Base-by-base conservation (phyloP, 306 rosid species). In the Casuarina equisetifolia region DNA sequence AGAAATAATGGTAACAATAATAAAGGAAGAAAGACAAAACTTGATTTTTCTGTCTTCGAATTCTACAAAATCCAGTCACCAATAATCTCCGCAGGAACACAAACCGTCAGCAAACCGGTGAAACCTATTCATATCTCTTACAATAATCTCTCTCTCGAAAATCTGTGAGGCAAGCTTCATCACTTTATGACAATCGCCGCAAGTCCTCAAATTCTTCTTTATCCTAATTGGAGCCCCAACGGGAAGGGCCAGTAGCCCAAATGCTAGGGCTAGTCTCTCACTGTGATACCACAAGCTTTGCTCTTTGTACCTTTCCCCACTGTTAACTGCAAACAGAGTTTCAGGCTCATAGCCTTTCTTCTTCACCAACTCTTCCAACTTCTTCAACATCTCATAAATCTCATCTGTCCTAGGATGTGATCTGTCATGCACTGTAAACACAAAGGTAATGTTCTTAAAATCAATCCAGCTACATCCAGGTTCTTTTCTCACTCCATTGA, bases 391-490 rank as follows among this genome's bases (percentile, higher is more conserved):
- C 71, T 81, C 86, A 68, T 88, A 75, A 50, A 86, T 88, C 83
- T 90, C 89, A 17, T 69, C 66, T 17, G 84, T 90, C 82, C 78
- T 75, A 32, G 84, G 76, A 84, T 86, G 86, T 59, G 88, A 88
- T 80, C 72, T 90, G 72, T 86, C 90, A 75, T 84, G 82, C 67
- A 49, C 90, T 40, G 87, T 86, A 58, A 90, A 86, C 49, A 88
- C 82, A 78, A 78, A 77, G 72, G 89, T 84, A 69, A 19, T 77
- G 74, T 84, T 83, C 80, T 85, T 84, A 54, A 86, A 79, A 80
- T 86, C 85, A 70, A 90, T 84, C 89, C 90, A 90, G 68, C 92
- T 86, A 70, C 88, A 88, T 57, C 91, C 94, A 25, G 67, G 79
- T 76, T 86, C 89, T 72, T 90, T 88, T 74, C 88, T 86, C 69